Evolutionary conservation across 2,329 filamentous ascomycete genomes (phyloP), one percentile per base, ranked within the genome.

Genomic region (Sarocladiaceae sp.): DNA sequence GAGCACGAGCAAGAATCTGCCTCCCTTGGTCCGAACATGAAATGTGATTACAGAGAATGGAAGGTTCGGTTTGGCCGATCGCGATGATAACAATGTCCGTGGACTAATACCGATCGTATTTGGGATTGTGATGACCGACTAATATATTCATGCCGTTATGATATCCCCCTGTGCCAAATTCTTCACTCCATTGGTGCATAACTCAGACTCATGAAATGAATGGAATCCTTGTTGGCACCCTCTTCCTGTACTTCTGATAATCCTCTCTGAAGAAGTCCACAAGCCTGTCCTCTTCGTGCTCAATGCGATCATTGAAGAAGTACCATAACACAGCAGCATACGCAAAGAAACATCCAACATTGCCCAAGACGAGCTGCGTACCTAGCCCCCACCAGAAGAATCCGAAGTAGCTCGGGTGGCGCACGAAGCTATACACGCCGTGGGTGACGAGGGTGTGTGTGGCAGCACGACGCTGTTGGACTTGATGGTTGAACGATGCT

Each of bases 351-450:
- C 90, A 96, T 2, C 96, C 58, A 8, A 80, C 71, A 69, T 99
- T 99, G 17, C 93, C 93, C 57, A 97, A 76, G 52, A 96, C 83
- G 39, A 97, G 64, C 75, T 99, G 94, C 12, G 92, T 96, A 4
- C 94, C 94, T n/a, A 97, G 64, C 0, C 89, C 90, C 93, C 93
- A 99, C 84, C 91, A 97, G 70, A 96, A 99, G 74, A 97, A 99
- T 3, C 93, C 94, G 73, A 97, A 97, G 71, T 99, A 99, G 54
- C 87, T 88, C 12, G 94, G 94, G 68, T 99, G 94, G 22, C 94
- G 77, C 50, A 95, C 73, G 40, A 79, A 67, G 7, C 74, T 73
- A 67, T 97, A 99, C 29, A 97, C 73, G 1, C 94, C 94, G 25
- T 75, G 75, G 0, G 87, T 96, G 2, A 99, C 88, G n/a, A 99